Percentiles rank a stretch among this genome's conserved stretches.
Conservation (phyloP, 495 filamentous ascomycete genomes). For the Amniculicola lignicola region DNA sequence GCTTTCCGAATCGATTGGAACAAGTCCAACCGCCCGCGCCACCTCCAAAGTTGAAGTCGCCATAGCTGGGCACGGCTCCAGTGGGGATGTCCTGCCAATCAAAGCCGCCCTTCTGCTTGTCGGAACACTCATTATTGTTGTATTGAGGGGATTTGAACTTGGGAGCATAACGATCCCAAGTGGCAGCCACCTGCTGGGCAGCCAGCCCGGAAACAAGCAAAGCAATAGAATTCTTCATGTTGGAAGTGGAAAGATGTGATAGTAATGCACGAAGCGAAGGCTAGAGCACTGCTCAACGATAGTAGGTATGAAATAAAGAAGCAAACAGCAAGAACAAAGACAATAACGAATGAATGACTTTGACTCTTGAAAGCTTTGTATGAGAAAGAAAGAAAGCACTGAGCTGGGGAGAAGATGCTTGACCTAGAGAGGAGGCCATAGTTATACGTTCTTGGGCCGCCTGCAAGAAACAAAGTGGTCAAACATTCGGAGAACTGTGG, state of each 20-base stretch:
- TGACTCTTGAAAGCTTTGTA: conserved; percentile 19
- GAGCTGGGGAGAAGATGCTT: conserved; percentile 9
- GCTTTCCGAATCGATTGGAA: conserved; percentile 52
- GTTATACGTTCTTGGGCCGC: conserved; percentile 18
- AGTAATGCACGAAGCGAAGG: conserved; percentile 22
- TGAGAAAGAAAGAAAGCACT: conserved; percentile 12
- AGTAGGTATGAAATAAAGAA: conserved; percentile 13
- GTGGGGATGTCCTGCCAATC: conserved; percentile 62
- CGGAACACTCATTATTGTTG: conserved; percentile 72
- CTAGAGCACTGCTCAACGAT: conserved; percentile 32
- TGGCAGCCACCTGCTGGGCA: conserved; percentile 58
- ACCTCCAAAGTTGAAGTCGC: conserved; percentile 67
- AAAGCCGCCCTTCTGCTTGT: conserved; percentile 63
- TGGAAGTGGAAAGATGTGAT: conserved; percentile 26
- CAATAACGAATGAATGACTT: conserved; percentile 35
- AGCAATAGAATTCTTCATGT: conserved; percentile 37
- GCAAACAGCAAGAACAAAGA: conserved; percentile 18
- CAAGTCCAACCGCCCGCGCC: conserved; percentile 73
- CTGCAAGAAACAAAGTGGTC: conserved; percentile 15
- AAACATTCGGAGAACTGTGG: conserved; percentile 10
- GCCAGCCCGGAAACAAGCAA: conserved; percentile 55
- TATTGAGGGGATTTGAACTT: conserved; percentile 65
- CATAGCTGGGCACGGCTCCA: conserved; percentile 67
- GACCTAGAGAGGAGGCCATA: conserved; percentile 3
- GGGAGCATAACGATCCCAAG: conserved; percentile 57